Conservation (phyloP, 2,329 filamentous ascomycete genomes). For the Sporothrix curviconia region DNA sequence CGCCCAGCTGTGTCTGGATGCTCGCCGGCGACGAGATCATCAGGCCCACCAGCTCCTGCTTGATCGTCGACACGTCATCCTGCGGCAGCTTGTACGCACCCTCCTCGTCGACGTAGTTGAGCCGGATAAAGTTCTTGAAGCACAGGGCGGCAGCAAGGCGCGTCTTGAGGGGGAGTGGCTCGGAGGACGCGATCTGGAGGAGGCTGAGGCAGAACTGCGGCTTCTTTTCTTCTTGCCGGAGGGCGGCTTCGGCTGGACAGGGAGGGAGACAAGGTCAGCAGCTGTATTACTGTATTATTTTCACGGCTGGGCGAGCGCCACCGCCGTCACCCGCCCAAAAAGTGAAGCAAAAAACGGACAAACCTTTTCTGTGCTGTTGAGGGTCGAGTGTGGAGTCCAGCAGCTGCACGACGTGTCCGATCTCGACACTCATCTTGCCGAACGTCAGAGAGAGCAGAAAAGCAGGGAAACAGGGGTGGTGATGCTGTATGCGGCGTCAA, state of each 20-base stretch:
- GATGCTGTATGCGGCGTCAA: not conserved
- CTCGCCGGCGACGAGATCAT: conserved; percentile 88
- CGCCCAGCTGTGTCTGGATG: conserved; percentile 89
- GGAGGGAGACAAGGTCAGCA: not conserved
- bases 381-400: conserved; percentile 88
- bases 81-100: conserved; percentile 82
- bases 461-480: not conserved
- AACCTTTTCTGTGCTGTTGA: conserved; percentile 81
- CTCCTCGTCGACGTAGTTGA: conserved; percentile 92
- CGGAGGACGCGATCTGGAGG: conserved; percentile 81
- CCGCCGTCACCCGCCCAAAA: too few relatives aligned
- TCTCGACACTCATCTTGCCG: conserved; percentile 49
- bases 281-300: too few relatives aligned
- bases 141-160: conserved; percentile 82
- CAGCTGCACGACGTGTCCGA: conserved; percentile 65
- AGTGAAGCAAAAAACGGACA: not conserved
- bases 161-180: conserved; percentile 65
- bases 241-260: conserved; percentile 67
- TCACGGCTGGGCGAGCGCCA: too few relatives aligned
- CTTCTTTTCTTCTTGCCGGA: conserved; percentile 73
- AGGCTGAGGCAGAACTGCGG: conserved; percentile 82
- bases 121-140: conserved; percentile 97
- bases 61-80: conserved; percentile 83
- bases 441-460: not conserved
- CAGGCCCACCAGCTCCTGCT: conserved; percentile 87